These are phyloP conservation scores for Suillus weaverae DNA, from an alignment of 768 basidiomycete species.

Conservation along the genomic window DNA sequence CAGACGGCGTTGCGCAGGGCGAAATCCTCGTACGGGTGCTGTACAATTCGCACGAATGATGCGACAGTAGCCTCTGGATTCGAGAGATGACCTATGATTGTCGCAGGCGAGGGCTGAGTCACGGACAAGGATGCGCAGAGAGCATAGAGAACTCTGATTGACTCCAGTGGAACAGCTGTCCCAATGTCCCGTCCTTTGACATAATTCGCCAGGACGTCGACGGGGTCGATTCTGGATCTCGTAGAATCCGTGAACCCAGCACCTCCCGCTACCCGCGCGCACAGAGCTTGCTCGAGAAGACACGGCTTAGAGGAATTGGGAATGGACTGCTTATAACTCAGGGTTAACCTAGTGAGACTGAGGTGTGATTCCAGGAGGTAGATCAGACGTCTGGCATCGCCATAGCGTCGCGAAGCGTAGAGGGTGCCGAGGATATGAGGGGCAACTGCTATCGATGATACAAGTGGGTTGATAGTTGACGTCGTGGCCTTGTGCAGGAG, in stretches of 20 bases:
- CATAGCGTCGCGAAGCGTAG: constrained; percentile 60
- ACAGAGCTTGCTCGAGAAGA: constrained; percentile 76
- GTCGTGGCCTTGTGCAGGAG: constrained; percentile 75
- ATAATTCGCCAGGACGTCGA: constrained; percentile 72
- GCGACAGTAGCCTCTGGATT: constrained; percentile 72
- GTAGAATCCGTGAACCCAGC: constrained; percentile 43
- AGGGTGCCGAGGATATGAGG: constrained; percentile 58
- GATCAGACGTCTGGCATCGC: constrained; percentile 69
- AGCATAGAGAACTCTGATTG: constrained; percentile 50
- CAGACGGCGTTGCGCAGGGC: constrained; percentile 74
- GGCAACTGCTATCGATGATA: constrained; percentile 67
- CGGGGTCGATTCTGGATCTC: constrained; percentile 60
- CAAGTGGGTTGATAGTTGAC: constrained; percentile 78
- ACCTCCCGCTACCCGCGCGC: constrained; percentile 58
- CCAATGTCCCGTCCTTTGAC: constrained; percentile 68
- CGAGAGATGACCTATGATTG: constrained; percentile 75
- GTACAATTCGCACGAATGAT: constrained; percentile 67
- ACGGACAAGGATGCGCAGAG: constrained; percentile 59
- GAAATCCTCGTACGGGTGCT: constrained; percentile 79
- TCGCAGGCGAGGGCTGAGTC: constrained; percentile 61
- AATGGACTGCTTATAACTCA: constrained; percentile 62
- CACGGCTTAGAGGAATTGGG: constrained; percentile 47
- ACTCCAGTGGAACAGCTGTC: constrained; percentile 58
- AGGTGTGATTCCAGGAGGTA: constrained; percentile 70
- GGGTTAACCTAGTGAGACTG: constrained; percentile 56